A percentile compares a stretch with the other conserved stretches of the same genome.
Conservation (phyloP, 352 stramenopile genomes). For the Phytophthora cajani region DNA sequence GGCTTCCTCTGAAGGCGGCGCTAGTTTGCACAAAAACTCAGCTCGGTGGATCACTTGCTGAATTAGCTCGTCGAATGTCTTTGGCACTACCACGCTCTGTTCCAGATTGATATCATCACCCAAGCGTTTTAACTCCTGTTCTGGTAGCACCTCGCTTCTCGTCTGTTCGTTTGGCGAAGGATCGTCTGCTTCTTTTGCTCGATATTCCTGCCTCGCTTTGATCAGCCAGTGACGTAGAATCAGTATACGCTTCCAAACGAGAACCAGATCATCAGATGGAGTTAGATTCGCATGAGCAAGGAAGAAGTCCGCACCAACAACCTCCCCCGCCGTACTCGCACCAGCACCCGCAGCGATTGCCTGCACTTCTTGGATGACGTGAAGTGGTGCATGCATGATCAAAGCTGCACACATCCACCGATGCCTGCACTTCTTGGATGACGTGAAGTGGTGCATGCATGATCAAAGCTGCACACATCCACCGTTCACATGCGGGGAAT, state of each 20-base stretch:
- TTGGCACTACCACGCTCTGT: slow-evolving; percentile 64
- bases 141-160: background rate
- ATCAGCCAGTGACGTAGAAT: slow-evolving; percentile 87
- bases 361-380: slow-evolving; percentile 81
- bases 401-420: slow-evolving; percentile 74
- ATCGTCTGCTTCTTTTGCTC: slow-evolving; percentile 63
- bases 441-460: slow-evolving; percentile 83
- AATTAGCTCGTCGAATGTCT: slow-evolving; percentile 73
- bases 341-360: slow-evolving; percentile 68
- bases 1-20: slow-evolving; percentile 74
- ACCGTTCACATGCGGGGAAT: slow-evolving; percentile 75
- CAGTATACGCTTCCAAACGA: slow-evolving; percentile 84
- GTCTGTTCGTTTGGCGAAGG: slow-evolving; percentile 9
- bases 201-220: slow-evolving; percentile 81
- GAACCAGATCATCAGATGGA: slow-evolving; percentile 74
- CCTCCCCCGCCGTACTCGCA: slow-evolving; percentile 25
- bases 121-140: slow-evolving; percentile 8
- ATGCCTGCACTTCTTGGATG: slow-evolving; percentile 77
- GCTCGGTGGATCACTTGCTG: slow-evolving; percentile 73
- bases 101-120: slow-evolving; percentile 54
- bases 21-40: slow-evolving; percentile 77
- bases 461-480: slow-evolving; percentile 77
- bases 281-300: slow-evolving; percentile 62
- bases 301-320: slow-evolving; percentile 37
- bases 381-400: slow-evolving; percentile 80